A percentile compares a stretch with the other conserved stretches of the same genome.
Conservation (phyloP, 768 basidiomycete species). For the Pholiota microspora region DNA sequence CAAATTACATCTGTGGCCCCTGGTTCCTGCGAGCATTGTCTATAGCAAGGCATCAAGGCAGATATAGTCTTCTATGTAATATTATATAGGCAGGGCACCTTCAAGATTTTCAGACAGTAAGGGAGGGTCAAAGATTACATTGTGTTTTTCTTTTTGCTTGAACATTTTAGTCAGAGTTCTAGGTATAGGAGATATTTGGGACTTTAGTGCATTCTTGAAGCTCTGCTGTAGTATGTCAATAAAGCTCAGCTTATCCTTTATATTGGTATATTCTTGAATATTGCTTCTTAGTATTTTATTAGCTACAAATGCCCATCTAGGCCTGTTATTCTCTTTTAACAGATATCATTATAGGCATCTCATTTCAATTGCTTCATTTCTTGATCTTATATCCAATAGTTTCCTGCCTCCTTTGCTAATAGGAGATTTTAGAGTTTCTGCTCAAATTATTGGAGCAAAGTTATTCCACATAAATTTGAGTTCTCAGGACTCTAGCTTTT, state of each 20-base stretch:
- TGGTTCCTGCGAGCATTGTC: too few relatives aligned
- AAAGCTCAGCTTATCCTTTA: neutral
- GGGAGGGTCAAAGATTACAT: conserved; percentile 1
- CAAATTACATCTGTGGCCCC: too few relatives aligned
- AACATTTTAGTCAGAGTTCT: neutral
- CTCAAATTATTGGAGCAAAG: conserved; percentile 11
- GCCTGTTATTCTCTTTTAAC: neutral
- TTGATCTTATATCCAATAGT: conserved; percentile 16
- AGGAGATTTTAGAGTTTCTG: conserved; percentile 16
- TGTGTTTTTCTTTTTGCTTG: neutral
- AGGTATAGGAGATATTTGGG: neutral
- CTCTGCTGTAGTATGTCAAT: neutral
- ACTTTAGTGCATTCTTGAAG: neutral
- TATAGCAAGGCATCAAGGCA: too few relatives aligned
- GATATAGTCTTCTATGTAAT: too few relatives aligned
- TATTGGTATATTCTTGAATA: neutral
- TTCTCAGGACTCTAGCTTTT: conserved; percentile 18
- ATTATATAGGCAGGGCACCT: neutral
- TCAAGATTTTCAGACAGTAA: neutral
- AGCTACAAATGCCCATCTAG: neutral
- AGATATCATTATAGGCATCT: neutral
- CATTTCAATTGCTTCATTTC: conserved; percentile 22
- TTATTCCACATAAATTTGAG: conserved; percentile 27
- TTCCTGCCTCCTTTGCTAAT: conserved; percentile 17
- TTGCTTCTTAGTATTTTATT: neutral